Percentiles rank a stretch among this genome's conserved stretches.
Evolutionary conservation across 495 filamentous ascomycete species (phyloP).

Genomic region (Penicillium herquei): DNA sequence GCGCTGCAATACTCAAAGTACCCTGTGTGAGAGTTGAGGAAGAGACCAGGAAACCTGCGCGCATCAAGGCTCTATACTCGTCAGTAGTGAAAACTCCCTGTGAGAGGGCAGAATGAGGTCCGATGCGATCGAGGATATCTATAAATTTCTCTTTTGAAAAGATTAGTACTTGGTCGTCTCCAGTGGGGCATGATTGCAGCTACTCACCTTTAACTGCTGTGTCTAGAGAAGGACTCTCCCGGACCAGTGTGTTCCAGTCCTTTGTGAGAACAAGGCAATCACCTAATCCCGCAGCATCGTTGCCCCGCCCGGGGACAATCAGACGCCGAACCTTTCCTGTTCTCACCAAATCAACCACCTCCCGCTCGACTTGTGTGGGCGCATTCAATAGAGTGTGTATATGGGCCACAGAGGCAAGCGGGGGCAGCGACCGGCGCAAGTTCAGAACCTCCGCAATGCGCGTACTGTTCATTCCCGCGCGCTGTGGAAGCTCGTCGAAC

Average conservation of each 20-base stretch:
- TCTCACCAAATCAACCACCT: conserved; percentile 62
- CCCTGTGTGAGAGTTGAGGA: conserved; percentile 45
- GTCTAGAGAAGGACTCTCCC: conserved; percentile 40
- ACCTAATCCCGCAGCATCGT: conserved; percentile 57
- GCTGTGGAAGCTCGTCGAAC: conserved; percentile 67
- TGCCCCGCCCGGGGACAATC: conserved; percentile 62
- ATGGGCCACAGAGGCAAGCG: conserved; percentile 68
- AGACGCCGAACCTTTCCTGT: conserved; percentile 63
- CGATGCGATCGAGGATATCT: conserved; percentile 51
- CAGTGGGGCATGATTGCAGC: not conserved
- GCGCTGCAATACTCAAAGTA: conserved; percentile 49
- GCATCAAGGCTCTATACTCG: conserved; percentile 59
- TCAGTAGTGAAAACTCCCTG: conserved; percentile 44
- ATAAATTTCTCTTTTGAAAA: conserved; percentile 37
- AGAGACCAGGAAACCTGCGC: conserved; percentile 69
- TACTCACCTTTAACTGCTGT: conserved; percentile 46
- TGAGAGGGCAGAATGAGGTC: conserved; percentile 51
- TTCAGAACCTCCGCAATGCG: conserved; percentile 70
- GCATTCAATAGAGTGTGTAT: conserved; percentile 64
- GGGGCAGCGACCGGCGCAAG: conserved; percentile 63
- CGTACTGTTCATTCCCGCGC: conserved; percentile 70
- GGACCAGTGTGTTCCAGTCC: conserved; percentile 62
- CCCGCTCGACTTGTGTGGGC: conserved; percentile 70
- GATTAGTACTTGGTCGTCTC: not conserved
- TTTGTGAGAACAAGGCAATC: conserved; percentile 66